Evolutionary conservation across 1,139 yeast species (phyloP).

Genomic region (Pichia sp.): DNA sequence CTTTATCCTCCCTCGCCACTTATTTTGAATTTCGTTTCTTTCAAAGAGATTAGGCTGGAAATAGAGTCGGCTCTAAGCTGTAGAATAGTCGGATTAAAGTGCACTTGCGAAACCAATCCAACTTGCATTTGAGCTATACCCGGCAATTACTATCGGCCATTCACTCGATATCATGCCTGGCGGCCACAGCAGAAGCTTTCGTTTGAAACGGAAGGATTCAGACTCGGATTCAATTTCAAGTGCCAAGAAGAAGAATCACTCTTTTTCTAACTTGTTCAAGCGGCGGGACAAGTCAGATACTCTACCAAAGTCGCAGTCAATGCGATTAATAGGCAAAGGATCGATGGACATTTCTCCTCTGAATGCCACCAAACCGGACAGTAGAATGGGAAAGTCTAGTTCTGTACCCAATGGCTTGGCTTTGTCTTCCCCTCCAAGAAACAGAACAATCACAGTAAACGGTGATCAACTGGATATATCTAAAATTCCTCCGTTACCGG

Average conservation of each 20-base stretch:
- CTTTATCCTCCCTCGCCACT: neutral
- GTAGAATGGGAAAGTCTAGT: constrained; percentile 15
- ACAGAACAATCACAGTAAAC: constrained; percentile 2
- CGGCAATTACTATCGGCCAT: neutral
- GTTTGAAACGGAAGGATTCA: constrained; percentile 9
- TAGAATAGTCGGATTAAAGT: neutral
- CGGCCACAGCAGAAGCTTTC: constrained; percentile 7
- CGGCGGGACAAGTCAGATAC: constrained; percentile 8
- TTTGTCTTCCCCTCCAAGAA: neutral
- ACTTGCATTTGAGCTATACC: neutral
- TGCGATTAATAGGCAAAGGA: neutral
- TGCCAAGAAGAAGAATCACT: constrained; percentile 4
- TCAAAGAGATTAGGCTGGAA: neutral
- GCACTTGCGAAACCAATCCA: neutral
- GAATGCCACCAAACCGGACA: neutral
- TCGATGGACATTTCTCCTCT: neutral
- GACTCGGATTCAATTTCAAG: constrained; percentile 2
- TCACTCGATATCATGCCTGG: neutral
- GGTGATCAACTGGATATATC: constrained; percentile 13
- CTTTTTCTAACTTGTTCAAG: constrained; percentile 13
- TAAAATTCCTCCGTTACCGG: constrained; percentile 13
- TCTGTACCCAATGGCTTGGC: constrained; percentile 15
- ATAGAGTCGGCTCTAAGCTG: neutral
- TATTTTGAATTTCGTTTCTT: neutral
- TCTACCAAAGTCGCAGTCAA: constrained; percentile 8